Base-by-base conservation (phyloP, 2,329 filamentous ascomycete genomes). In the Exophiala calicioides region DNA sequence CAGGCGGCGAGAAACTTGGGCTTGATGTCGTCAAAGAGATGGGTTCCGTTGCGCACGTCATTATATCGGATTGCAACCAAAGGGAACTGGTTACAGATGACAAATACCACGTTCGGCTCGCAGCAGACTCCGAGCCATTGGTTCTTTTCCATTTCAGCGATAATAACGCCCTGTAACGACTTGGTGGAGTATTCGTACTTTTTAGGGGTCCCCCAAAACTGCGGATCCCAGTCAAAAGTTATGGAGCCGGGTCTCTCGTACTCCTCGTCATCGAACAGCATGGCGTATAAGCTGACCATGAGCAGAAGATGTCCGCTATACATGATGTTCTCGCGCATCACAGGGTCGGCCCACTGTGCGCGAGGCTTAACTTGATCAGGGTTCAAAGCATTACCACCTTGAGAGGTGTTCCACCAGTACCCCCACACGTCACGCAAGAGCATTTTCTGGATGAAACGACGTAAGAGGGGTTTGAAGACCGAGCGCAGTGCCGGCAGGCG, bases 31-130 rank as follows among this genome's bases (percentile, higher is more conserved):
- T 58, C 54, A 13, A 61, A 45, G 9, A 63, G 38, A 9, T 62
- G 55, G 0, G 64, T 68, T 1, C 64, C 65, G 24, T 68, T 43
- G 1, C 57, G 59, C 18, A 60, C 55, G 43, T 68, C 66, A 42
- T 68, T 67, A 37, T 64, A 65, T 3, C 62, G 56, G 41, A 68
- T 64, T 0, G 66, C 65, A 26, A 69, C 65, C 54, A 69, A 65
- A 2, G 67, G 68, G 57, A 72, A 72, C 44, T 71, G 70, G 50
- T 72, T 72, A 55, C 69, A 72, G 34, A 68, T 62, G 53, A 53
- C 33, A 21, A 50, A 50, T 6, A 50, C 40, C 2, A 32, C 46
- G 54, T 71, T 72, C 3, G 68, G 70, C 55, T 72, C 69, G 47
- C 68, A 72, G 35, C 67, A 72, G 1, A 67, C 68, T 0, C 69